Percentiles rank a stretch among this genome's conserved stretches.
Evolutionary conservation across 106 monocot genomes (phyloP).

Genomic region (Allium cepa): DNA sequence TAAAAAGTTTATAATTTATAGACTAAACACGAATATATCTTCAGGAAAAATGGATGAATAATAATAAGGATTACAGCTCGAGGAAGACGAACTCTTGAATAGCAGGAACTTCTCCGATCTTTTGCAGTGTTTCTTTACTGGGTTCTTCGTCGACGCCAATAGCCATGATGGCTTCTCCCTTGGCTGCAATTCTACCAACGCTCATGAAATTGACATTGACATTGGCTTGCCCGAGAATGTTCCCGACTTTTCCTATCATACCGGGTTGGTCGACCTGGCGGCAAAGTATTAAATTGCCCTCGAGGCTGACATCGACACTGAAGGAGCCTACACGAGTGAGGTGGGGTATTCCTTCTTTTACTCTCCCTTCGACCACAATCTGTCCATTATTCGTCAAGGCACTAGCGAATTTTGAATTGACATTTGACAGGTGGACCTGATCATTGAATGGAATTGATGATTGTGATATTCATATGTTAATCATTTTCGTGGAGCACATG

Average conservation of each 20-base stretch:
- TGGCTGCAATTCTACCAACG: slow-evolving; percentile 27
- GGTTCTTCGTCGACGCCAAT: slow-evolving; percentile 67
- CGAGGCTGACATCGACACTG: slow-evolving; percentile 76
- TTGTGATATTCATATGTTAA: no score
- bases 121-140: slow-evolving; percentile 30
- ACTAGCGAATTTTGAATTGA: slow-evolving; percentile 65
- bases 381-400: slow-evolving; percentile 62
- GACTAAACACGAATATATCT: no score
- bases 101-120: slow-evolving; percentile 38
- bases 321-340: slow-evolving; percentile 62
- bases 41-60: no score
- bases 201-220: slow-evolving; percentile 82
- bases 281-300: slow-evolving; percentile 57
- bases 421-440: slow-evolving; percentile 32
- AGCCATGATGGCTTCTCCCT: slow-evolving; percentile 55
- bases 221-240: slow-evolving; percentile 33
- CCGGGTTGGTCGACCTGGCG: slow-evolving; percentile 55
- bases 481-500: no score
- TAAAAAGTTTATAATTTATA: no score
- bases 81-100: slow-evolving; percentile 63
- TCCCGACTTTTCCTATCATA: slow-evolving; percentile 43
- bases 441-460: no score
- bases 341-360: slow-evolving; percentile 66
- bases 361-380: slow-evolving; percentile 60
- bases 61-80: slow-evolving; percentile 15